phyloP scores from a whole-genome alignment of 2,329 filamentous ascomycete species.

The Chaetomiaceae sp. region DNA sequence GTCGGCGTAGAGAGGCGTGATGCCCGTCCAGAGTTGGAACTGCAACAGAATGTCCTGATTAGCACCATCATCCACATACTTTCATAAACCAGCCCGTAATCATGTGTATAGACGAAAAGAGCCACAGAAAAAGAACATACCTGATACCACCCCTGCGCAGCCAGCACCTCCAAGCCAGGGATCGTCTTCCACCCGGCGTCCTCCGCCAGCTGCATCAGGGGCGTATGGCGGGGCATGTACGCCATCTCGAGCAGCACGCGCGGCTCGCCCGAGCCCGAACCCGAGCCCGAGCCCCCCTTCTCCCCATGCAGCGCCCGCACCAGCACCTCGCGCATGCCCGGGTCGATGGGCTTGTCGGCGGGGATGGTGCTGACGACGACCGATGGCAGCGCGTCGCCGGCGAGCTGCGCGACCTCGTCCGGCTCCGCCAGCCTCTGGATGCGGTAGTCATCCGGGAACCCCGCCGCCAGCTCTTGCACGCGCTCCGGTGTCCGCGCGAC shows the following conservation, averaged over 20 bases:
- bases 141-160: slow-evolving; percentile 86
- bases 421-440: slow-evolving; percentile 56
- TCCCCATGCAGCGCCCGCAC: slow-evolving; percentile 41
- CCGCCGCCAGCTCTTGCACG: slow-evolving; percentile 58
- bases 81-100: no score
- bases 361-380: slow-evolving; percentile 89
- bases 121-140: slow-evolving; percentile 44
- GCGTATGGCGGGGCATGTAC: slow-evolving; percentile 81
- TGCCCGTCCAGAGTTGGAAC: slow-evolving; percentile 81
- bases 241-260: slow-evolving; percentile 87
- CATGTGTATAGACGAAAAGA: not conserved
- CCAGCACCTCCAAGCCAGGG: slow-evolving; percentile 80
- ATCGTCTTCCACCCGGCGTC: slow-evolving; percentile 76
- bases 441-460: slow-evolving; percentile 69
- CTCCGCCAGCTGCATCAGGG: slow-evolving; percentile 76
- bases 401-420: slow-evolving; percentile 43
- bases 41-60: slow-evolving; percentile 29
- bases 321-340: slow-evolving; percentile 60
- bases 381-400: slow-evolving; percentile 46
- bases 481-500: slow-evolving; percentile 70
- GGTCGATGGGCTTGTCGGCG: slow-evolving; percentile 76
- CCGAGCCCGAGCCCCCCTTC: slow-evolving; percentile 18
- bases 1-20: slow-evolving; percentile 64
- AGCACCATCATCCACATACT: no score
- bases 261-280: slow-evolving; percentile 29